Conservation (phyloP, 2,329 filamentous ascomycete genomes). For the Chaetomium sp. region DNA sequence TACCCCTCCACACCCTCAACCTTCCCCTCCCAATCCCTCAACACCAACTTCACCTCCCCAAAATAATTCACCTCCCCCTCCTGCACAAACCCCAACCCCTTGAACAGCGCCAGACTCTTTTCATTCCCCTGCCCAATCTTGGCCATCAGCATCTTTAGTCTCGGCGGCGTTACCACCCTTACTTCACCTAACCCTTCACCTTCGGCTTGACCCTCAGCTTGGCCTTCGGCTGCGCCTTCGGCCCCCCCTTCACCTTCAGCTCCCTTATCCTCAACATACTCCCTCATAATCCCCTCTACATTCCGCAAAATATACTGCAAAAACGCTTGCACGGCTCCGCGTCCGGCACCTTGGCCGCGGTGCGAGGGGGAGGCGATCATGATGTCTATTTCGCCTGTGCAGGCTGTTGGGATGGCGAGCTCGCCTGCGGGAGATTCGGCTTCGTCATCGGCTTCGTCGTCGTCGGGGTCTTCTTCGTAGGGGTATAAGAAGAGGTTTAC, state of each 20-base stretch:
- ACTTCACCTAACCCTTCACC: too few relatives aligned
- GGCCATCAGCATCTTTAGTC: slow-evolving; percentile 29
- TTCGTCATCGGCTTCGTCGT: too few relatives aligned
- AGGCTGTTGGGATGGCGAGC: too few relatives aligned
- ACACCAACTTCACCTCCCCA: slow-evolving; percentile 49
- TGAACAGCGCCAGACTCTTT: slow-evolving; percentile 46
- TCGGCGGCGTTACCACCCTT: not conserved
- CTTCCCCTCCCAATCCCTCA: slow-evolving; percentile 27
- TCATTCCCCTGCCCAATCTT: slow-evolving; percentile 50
- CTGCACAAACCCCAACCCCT: slow-evolving; percentile 45
- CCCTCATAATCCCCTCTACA: slow-evolving; percentile 46
- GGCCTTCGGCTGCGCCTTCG: too few relatives aligned
- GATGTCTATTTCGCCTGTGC: slow-evolving; percentile 71
- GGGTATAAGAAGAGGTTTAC: slow-evolving; percentile 73
- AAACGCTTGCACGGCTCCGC: slow-evolving; percentile 59
- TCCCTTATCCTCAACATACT: slow-evolving; percentile 36
- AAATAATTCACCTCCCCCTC: slow-evolving; percentile 52
- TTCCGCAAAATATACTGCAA: slow-evolving; percentile 59
- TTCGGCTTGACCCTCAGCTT: too few relatives aligned
- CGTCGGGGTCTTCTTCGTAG: slow-evolving; percentile 44
- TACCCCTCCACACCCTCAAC: slow-evolving; percentile 17
- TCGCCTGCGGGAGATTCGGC: too few relatives aligned
- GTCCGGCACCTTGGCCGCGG: slow-evolving; percentile 59
- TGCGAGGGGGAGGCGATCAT: slow-evolving; percentile 65
- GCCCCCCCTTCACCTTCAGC: too few relatives aligned